Evolutionary conservation across 1,284 basidiomycete species (phyloP).

Genomic region (Tilletia caries): DNA sequence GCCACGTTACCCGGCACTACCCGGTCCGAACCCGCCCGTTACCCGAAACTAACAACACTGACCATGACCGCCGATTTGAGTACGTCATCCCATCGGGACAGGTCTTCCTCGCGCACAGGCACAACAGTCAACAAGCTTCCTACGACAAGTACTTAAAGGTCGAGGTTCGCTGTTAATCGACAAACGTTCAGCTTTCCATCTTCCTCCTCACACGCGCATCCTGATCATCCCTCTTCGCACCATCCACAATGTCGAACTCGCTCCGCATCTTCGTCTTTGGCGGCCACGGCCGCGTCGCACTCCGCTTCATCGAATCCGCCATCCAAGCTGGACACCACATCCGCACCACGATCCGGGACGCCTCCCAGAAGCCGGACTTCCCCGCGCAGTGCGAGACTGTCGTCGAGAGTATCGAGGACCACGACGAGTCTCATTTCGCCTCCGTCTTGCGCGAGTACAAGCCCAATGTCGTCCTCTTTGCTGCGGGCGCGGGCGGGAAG

Average conservation of each 20-base stretch:
- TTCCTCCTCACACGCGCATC: not conserved
- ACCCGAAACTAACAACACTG: no score
- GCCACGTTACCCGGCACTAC: no score
- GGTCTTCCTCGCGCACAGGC: no score
- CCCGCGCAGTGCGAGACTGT: constrained; percentile 55
- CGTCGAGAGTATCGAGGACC: constrained; percentile 65
- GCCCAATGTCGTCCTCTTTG: constrained; percentile 63
- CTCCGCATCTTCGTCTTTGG: constrained; percentile 34
- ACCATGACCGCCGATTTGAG: no score
- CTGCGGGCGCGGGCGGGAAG: constrained; percentile 69
- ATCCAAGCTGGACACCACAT: constrained; percentile 32
- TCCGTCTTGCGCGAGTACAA: constrained; percentile 60
- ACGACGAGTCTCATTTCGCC: constrained; percentile 59
- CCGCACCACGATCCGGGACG: constrained; percentile 35
- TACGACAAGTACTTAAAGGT: no score
- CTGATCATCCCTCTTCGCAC: not conserved
- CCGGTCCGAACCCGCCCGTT: no score
- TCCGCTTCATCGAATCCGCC: constrained; percentile 34
- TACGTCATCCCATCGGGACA: no score
- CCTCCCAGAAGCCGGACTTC: constrained; percentile 33
- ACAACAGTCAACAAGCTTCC: no score
- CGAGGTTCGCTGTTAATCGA: no score
- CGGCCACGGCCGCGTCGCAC: constrained; percentile 39
- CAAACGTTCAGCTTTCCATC: no score
- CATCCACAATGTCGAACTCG: not conserved